Base-by-base conservation (phyloP, 495 filamentous ascomycete genomes). In the Astrothelium macrocarpum region DNA sequence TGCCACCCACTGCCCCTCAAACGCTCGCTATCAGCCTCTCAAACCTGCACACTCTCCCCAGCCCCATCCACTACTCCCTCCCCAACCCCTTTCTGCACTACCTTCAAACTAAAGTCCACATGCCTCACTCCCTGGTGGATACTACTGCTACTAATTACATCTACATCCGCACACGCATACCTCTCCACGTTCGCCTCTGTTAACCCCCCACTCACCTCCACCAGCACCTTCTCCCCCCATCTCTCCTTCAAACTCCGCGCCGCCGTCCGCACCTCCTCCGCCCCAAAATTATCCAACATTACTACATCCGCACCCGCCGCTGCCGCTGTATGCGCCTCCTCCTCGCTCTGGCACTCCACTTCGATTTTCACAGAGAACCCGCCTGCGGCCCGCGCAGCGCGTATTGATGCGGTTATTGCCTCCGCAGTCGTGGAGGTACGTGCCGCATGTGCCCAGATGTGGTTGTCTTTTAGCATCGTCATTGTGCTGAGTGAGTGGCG, bases 401-500 rank as follows among this genome's bases (percentile, higher is more conserved):
- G 76, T 2, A 56, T 29, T 0, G 49, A 12, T n/a, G 49, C 20
- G 12, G 49, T 56, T n/a, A 56, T 56, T n/a, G 49, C 49, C 9
- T n/a, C 49, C 1, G 66, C 68, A 4, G 63, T 62, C 23, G 97
- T 91, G 4, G 95, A 87, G 87, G 71, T 97, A 97, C 65, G 78
- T 79, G 63, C 83, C 82, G 5, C 80, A 66, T 87, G 86, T 43
- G 90, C 89, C 88, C 90, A 95, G 32, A 98, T 85, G 73, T 98
- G 94, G 73, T 98, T 98, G 75, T 98, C 94, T 78, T 98, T 98
- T 59, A 98, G 80, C 94, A 98, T 98, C 28, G 89, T 90, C 94
- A 98, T 97, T 49, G 85, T 81, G 66, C 87, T 90, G 42, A 98
- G 77, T 75, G 97, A 95, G 75, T 96, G 89, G 16, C 94, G 82